Conservation (phyloP, 2,329 filamentous ascomycete genomes). For the Penicillium vulpinum region DNA sequence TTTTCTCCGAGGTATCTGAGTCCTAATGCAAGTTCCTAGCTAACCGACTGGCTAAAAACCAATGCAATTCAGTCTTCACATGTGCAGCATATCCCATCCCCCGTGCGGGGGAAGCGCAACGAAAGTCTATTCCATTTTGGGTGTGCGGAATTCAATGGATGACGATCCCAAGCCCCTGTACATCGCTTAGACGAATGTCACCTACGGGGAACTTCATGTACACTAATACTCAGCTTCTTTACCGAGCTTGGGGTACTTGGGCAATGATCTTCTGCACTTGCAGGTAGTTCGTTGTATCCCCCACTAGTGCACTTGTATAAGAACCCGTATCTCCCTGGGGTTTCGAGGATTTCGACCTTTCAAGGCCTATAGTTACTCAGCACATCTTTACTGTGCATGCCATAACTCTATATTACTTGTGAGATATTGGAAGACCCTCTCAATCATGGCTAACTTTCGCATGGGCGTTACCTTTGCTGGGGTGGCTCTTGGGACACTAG, state of each 20-base stretch:
- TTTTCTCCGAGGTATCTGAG: background rate
- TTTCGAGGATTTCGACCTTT: background rate
- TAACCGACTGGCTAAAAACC: background rate
- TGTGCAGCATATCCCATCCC: background rate
- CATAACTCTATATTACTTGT: slow-evolving; percentile 6
- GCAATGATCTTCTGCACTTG: slow-evolving; percentile 11
- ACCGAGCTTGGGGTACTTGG: slow-evolving; percentile 1
- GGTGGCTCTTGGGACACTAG: slow-evolving; percentile 28
- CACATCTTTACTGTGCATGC: background rate
- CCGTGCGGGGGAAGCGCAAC: slow-evolving; percentile 13
- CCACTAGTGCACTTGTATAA: slow-evolving; percentile 2
- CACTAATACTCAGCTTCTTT: slow-evolving; percentile 1
- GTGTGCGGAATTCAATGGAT: slow-evolving; percentile 14
- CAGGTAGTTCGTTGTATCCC: background rate
- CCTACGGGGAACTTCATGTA: slow-evolving; percentile 5
- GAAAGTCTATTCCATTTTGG: slow-evolving; percentile 15
- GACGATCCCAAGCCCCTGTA: slow-evolving; percentile 14
- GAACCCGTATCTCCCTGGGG: slow-evolving; percentile 4
- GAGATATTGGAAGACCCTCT: background rate
- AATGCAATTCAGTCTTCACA: background rate
- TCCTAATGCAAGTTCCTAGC: background rate
- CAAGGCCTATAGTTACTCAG: background rate
- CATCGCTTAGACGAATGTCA: slow-evolving; percentile 19
- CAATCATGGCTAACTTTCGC: slow-evolving; percentile 33
- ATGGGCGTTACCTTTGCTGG: slow-evolving; percentile 28